Evolutionary conservation across 371 early-diverging fungal species (phyloP).

Genomic region (Mucor piriformis): DNA sequence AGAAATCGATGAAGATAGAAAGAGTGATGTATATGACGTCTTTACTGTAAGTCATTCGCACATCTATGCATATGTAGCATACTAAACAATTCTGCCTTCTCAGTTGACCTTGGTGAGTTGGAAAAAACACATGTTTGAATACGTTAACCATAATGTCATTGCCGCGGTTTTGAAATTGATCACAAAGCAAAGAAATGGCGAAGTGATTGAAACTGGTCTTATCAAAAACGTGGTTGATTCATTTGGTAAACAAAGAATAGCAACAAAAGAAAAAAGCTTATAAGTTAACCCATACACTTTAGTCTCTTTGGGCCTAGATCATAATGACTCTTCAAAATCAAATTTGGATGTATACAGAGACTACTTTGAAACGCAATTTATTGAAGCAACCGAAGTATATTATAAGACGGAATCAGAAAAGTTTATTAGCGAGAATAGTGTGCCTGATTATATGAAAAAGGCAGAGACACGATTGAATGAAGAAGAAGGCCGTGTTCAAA

Average conservation of each 20-base stretch:
- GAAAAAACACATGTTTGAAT: conserved; percentile 85
- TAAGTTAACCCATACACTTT: conserved; percentile 5
- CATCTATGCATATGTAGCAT: too few relatives aligned
- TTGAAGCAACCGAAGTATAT: conserved; percentile 79
- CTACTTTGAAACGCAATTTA: conserved; percentile 83
- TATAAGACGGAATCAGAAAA: conserved; percentile 86
- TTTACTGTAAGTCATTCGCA: conserved; percentile 71
- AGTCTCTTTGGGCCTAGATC: conserved; percentile 86
- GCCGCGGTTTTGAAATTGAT: conserved; percentile 83
- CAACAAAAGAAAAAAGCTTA: neutral
- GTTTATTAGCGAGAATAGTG: conserved; percentile 84
- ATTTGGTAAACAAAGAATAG: too few relatives aligned
- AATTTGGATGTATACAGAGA: conserved; percentile 86
- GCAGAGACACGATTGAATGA: conserved; percentile 84
- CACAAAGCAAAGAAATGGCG: conserved; percentile 86
- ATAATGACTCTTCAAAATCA: conserved; percentile 75
- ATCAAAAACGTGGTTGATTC: conserved; percentile 91
- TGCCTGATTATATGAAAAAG: conserved; percentile 94
- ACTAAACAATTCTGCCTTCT: conserved; percentile 1
- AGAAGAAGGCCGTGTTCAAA: conserved; percentile 87
- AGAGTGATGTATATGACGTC: conserved; percentile 86
- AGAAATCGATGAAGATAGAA: conserved; percentile 91
- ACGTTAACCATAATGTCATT: conserved; percentile 78
- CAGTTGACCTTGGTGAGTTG: conserved; percentile 86
- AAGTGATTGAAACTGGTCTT: conserved; percentile 83